Base-by-base conservation (phyloP, 192 early-diverging fungal genomes). In the Backusella parvicylindrica region DNA sequence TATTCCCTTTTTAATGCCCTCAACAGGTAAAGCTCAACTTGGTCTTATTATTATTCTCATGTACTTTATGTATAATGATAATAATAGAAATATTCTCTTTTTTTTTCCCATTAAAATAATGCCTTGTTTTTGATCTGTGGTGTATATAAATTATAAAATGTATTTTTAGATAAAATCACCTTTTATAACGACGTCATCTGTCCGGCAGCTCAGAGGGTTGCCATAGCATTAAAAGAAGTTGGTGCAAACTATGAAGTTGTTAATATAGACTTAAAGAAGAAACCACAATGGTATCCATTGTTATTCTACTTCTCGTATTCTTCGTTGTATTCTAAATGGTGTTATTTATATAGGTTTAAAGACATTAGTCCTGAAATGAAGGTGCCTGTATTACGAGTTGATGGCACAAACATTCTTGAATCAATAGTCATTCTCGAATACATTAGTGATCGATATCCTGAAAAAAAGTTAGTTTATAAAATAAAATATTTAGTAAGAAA, bases 171-270 rank as follows among this genome's bases (percentile, higher is more conserved):
- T 50, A 86, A 86, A 76, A 72, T 87, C 73, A 90, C 84, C 7
- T 84, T 92, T 67, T 92, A 91, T 86, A 88, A 84, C 53, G 63
- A 75, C 31, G 26, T 68, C 8, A 23, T 76, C 32, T 92, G 91
- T 77, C 92, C 92, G 15, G 92, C 83, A 49, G 90, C 91, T n/a
- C 90, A 89, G 38, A 89, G 92, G 26, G 85, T 88, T 0, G 77
- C 86, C 41, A 86, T 92, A 30, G 88, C 91, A 1, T 77, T 92
- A n/a, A 81, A 84, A 31, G 88, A 89, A 41, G 83, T 85, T 73
- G 81, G 84, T 18, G 79, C 84, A 23, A 79, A 83, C 12, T 85
- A 86, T 72, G 82, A 86, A 50, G 67, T 84, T 8, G 83, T 91
- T 37, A 73, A 87, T n/a, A 92, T 93, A 68, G 91, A 93, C 66